phyloP scores from a whole-genome alignment of 139 green algal species.

The Bryopsis sp. region DNA sequence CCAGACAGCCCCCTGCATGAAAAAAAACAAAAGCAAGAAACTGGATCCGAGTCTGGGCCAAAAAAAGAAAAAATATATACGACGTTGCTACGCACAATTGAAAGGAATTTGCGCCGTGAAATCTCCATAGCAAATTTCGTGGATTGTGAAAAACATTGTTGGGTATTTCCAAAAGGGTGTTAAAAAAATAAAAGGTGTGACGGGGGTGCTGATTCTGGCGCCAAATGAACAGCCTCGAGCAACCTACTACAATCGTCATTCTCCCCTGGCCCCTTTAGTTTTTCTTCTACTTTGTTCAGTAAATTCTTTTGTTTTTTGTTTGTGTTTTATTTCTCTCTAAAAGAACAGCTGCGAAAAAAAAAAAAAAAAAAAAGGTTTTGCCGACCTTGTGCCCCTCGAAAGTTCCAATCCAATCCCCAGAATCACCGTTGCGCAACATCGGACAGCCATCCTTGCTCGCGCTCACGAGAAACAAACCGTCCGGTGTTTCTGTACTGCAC shows the following conservation, averaged over 20 bases:
- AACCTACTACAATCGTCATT: constrained; percentile 1
- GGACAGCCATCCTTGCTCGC: constrained; percentile 94
- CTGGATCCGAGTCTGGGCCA: neutral
- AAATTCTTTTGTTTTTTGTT: no score
- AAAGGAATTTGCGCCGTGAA: neutral
- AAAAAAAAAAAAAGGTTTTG: no score
- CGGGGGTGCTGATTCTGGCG: no score
- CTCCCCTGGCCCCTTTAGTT: no score
- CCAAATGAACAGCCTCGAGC: constrained; percentile 1
- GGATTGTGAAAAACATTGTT: no score
- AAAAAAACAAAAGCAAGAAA: neutral
- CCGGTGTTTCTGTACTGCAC: constrained; percentile 77
- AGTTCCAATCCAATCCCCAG: constrained; percentile 97
- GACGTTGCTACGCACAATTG: neutral
- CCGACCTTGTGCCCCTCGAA: constrained; percentile 97
- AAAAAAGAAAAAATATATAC: neutral
- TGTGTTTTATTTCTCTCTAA: no score
- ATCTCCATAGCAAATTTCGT: no score
- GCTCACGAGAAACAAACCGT: constrained; percentile 91
- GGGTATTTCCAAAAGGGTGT: no score
- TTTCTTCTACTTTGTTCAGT: no score
- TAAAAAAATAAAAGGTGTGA: no score
- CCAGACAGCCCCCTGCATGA: constrained; percentile 85
- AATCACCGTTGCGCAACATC: constrained; percentile 91
- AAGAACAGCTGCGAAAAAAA: no score